A percentile compares a stretch with the other conserved stretches of the same genome.
phyloP scores from a whole-genome alignment of 2,329 filamentous ascomycete species.

The Aspergillus bombycis region DNA sequence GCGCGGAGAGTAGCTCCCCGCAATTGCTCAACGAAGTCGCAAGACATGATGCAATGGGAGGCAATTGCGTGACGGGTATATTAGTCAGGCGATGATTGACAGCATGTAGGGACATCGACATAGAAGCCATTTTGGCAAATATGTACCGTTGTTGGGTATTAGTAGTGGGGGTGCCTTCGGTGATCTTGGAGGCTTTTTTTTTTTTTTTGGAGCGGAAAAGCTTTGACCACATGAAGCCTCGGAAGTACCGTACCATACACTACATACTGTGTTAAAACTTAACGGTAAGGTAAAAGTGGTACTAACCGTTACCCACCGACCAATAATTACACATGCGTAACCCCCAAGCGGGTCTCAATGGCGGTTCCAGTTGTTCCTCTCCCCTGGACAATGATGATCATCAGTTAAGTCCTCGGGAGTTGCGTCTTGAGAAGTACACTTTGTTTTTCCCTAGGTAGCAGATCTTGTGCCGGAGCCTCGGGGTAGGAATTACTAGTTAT shows the following conservation, averaged over 20 bases:
- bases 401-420: conserved; percentile 5
- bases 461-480: conserved; percentile 21
- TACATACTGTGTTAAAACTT: conserved; percentile 12
- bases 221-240: conserved; percentile 37
- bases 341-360: conserved; percentile 2
- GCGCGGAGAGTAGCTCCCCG: conserved; percentile 63
- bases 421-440: neutral
- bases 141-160: no score
- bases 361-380: neutral
- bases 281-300: neutral
- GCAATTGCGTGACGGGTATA: conserved; percentile 72
- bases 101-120: conserved; percentile 44
- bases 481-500: conserved; percentile 24
- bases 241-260: conserved; percentile 26
- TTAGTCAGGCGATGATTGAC: conserved; percentile 63
- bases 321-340: neutral
- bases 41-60: conserved; percentile 71
- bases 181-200: neutral
- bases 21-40: conserved; percentile 59
- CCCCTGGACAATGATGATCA: neutral
- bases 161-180: neutral
- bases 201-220: conserved; percentile 21
- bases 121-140: conserved; percentile 36
- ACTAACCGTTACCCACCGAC: neutral
- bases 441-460: conserved; percentile 2